Conservation (phyloP, 441 rosid species). For the Francoa sonchifolia region DNA sequence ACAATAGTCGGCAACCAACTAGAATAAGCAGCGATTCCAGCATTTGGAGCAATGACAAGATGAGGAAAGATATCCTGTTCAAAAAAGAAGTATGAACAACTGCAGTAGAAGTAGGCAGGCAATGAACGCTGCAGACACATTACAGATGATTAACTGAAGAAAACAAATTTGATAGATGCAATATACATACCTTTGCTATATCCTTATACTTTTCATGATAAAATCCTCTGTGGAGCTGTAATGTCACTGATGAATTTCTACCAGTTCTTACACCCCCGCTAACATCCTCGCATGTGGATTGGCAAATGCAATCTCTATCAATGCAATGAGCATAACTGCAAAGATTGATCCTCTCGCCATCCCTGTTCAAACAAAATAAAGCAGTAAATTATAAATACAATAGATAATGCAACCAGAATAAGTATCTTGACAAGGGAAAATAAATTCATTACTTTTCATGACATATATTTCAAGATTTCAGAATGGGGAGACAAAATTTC, state of each 20-base stretch:
- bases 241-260: constrained; percentile 27
- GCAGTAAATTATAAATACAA: constrained; percentile 3
- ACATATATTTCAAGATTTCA: no score
- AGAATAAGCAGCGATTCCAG: constrained; percentile 75
- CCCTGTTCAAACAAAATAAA: constrained; percentile 26
- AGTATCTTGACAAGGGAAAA: no score
- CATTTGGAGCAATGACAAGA: constrained; percentile 71
- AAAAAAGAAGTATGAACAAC: constrained; percentile 8
- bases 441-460: no score
- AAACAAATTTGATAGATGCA: no score
- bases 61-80: constrained; percentile 56
- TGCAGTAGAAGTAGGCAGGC: constrained; percentile 2
- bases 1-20: constrained; percentile 84
- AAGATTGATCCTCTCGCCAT: constrained; percentile 46
- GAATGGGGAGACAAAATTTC: no score
- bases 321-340: constrained; percentile 35
- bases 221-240: constrained; percentile 55
- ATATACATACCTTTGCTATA: constrained; percentile 54
- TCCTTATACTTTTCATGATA: constrained; percentile 61
- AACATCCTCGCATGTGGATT: constrained; percentile 21
- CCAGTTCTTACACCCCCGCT: constrained; percentile 3
- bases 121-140: no score
- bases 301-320: constrained; percentile 51
- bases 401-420: not conserved
- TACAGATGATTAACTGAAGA: no score